Percentiles rank a stretch among this genome's conserved stretches.
These are phyloP conservation scores for Penicillium subrubescens DNA, from an alignment of 495 filamentous ascomycete genomes.

Conservation along the genomic window DNA sequence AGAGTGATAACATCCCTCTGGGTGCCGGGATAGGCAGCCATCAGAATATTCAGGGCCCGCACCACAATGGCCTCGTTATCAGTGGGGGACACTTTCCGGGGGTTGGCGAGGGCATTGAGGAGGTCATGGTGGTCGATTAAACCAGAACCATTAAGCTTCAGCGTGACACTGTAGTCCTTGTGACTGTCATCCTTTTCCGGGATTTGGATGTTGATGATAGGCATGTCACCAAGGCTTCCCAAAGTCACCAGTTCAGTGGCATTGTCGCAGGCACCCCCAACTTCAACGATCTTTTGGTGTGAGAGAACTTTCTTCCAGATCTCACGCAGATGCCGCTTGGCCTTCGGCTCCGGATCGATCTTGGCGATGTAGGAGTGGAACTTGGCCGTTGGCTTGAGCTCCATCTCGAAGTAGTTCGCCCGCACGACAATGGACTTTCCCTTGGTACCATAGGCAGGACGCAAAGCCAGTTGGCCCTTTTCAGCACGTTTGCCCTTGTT, in stretches of 20 bases:
- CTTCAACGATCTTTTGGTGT: neutral
- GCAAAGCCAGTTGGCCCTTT: slow-evolving; percentile 23
- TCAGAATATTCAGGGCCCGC: slow-evolving; percentile 52
- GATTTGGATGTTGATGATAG: neutral
- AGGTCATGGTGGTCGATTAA: slow-evolving; percentile 6
- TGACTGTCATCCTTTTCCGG: neutral
- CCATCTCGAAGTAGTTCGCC: slow-evolving; percentile 49
- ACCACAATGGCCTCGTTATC: slow-evolving; percentile 23
- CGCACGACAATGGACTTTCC: slow-evolving; percentile 40
- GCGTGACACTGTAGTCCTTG: neutral
- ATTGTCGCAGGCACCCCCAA: slow-evolving; percentile 15
- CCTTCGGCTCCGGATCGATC: slow-evolving; percentile 9
- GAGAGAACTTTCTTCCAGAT: slow-evolving; percentile 9
- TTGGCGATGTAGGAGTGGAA: slow-evolving; percentile 18
- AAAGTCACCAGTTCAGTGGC: slow-evolving; percentile 18
- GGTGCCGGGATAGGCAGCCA: slow-evolving; percentile 25
- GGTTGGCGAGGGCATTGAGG: neutral
- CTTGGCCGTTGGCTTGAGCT: slow-evolving; percentile 2
- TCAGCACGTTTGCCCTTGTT: neutral
- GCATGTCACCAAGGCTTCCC: neutral
- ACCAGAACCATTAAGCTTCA: neutral
- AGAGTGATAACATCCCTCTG: slow-evolving; percentile 16
- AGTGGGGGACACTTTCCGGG: neutral
- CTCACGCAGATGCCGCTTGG: slow-evolving; percentile 7
- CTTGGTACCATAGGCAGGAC: slow-evolving; percentile 47